Evolutionary conservation across 2,329 filamentous ascomycete genomes (phyloP), one percentile per base, ranked within the genome.

Genomic region (Aureobasidium sp.): DNA sequence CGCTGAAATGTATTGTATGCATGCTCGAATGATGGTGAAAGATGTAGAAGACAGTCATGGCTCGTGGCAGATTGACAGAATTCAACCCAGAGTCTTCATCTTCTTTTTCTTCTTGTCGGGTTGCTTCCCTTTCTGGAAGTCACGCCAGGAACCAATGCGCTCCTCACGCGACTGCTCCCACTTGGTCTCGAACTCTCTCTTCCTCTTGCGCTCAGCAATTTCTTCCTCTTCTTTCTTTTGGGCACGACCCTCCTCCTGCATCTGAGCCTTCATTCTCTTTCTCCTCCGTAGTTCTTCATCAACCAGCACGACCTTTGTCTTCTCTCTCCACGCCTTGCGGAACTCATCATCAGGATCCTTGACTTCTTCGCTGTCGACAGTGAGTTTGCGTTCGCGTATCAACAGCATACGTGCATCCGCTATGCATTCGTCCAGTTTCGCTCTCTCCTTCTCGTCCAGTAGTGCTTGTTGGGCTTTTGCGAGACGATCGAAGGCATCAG

Each of bases 171-270:
- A 96, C 71, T 90, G 87, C 79, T 99, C 94, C 94, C 94, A 99
- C 66, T 92, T 89, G 77, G 94, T 86, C 67, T 97, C 92, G 74
- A 94, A 90, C 72, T 97, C 92, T 64, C 94, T 83, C 83, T 81
- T 81, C 63, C 78, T 67, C 74, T 81, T 81, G 62, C 78, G 70
- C 69, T 78, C 78, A 39, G 93, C 91, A 10, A 89, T 65, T 77
- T 97, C 93, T 69, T 92, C 89, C 26, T 99, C 94, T 70, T 87
- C 87, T 73, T 88, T 89, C 72, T 86, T 85, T 82, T 95, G 87
- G 79, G 94, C 88, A 61, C 94, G 82, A 7, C 94, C 94, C 75
- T 99, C 93, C 75, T 99, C 94, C 76, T 96, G 91, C 87, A 99
- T 88, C 80, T 94, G 89, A 44, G 90, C 94, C 79, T 96, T 95